phyloP scores from a whole-genome alignment of 169 alveolate species.

The Plasmodium sp. region DNA sequence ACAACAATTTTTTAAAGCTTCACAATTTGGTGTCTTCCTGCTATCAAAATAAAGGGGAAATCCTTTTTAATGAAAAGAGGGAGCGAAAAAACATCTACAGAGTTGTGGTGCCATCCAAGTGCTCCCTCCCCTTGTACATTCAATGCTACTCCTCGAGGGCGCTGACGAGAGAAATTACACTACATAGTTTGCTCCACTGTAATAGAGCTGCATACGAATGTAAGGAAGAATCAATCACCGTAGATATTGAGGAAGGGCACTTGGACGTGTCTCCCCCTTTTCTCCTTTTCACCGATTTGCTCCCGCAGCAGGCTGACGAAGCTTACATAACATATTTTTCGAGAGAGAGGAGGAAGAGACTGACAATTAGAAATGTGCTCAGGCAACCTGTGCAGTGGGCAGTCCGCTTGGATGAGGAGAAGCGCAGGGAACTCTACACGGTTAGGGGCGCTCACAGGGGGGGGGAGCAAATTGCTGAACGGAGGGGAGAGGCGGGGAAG shows the following conservation, averaged over 20 bases:
- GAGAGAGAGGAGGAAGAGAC: background rate
- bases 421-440: background rate
- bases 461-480: background rate
- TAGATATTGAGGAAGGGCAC: slow-evolving; percentile 9
- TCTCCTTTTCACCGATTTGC: slow-evolving; percentile 1
- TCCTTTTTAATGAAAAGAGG: background rate
- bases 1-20: slow-evolving; percentile 6
- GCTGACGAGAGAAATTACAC: background rate
- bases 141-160: slow-evolving; percentile 26
- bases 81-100: background rate
- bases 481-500: background rate
- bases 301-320: slow-evolving; percentile 8
- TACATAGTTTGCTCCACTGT: background rate
- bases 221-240: background rate
- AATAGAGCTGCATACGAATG: background rate
- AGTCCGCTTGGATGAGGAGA: background rate
- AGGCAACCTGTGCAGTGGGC: background rate
- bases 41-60: background rate
- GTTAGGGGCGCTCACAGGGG: background rate
- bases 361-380: slow-evolving; percentile 31
- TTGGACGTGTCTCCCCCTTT: slow-evolving; percentile 8
- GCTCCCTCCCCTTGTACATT: slow-evolving; percentile 11
- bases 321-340: slow-evolving; percentile 19
- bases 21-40: slow-evolving; percentile 8
- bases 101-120: slow-evolving; percentile 36